phyloP scores from a whole-genome alignment of 202 grass and related monocot species.

The Saccharum hybrid region DNA sequence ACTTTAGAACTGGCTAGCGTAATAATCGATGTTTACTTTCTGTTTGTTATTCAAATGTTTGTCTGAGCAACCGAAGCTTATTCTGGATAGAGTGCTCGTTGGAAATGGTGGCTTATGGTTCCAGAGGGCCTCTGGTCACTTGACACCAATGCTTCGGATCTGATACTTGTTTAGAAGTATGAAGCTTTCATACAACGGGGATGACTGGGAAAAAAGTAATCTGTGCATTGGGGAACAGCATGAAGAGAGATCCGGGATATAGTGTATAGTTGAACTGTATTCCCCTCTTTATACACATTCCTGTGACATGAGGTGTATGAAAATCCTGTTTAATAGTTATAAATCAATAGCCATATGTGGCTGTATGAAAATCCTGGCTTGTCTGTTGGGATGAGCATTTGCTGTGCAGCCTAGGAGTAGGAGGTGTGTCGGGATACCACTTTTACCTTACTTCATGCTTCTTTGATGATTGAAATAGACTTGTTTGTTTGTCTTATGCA shows the following conservation, averaged over 20 bases:
- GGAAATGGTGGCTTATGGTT: slow-evolving; percentile 5
- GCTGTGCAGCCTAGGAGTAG: not conserved
- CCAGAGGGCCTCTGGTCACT: slow-evolving; percentile 7
- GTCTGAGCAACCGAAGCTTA: slow-evolving; percentile 6
- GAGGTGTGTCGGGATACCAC: not conserved
- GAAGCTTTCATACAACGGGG: not conserved
- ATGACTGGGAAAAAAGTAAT: not conserved
- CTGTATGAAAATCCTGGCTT: not conserved
- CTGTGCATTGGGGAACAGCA: not conserved
- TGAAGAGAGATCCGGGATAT: slow-evolving; percentile 6
- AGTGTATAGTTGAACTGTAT: not conserved
- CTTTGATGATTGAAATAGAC: slow-evolving; percentile 36
- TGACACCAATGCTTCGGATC: not conserved
- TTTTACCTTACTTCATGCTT: slow-evolving; percentile 29
- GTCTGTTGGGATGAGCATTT: slow-evolving; percentile 14
- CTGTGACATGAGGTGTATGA: not conserved
- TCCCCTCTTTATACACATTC: not conserved
- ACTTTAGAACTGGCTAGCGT: not conserved
- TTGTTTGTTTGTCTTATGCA: slow-evolving; percentile 19
- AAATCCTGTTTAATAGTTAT: slow-evolving; percentile 10
- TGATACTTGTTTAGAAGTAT: slow-evolving; percentile 15
- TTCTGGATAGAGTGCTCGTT: not conserved
- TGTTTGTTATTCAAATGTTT: not conserved
- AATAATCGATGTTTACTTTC: not conserved
- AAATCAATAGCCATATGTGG: slow-evolving; percentile 4